Percentiles rank a stretch among this genome's conserved stretches.
phyloP scores from a whole-genome alignment of 371 early-diverging fungal species.

The Rhizopus delemar region DNA sequence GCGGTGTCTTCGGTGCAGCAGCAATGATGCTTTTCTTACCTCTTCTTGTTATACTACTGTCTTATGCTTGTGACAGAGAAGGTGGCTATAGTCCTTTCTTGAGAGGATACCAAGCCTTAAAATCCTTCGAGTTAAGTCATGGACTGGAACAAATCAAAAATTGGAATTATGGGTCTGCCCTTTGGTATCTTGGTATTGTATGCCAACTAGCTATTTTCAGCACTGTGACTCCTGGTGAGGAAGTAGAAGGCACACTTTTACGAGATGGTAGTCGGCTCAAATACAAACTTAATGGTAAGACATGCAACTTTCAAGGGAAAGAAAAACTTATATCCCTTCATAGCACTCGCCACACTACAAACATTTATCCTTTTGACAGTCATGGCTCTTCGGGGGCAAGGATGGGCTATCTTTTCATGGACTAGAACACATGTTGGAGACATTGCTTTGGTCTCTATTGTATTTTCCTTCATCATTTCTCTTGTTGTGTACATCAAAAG shows the following conservation, averaged over 20 bases:
- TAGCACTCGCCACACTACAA: too few relatives aligned
- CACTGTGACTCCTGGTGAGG: constrained; percentile 70
- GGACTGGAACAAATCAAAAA: constrained; percentile 25
- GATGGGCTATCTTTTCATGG: constrained; percentile 59
- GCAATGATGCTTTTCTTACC: constrained; percentile 65
- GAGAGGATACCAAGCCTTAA: not conserved
- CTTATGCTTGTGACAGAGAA: constrained; percentile 54
- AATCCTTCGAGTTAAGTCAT: constrained; percentile 33
- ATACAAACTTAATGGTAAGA: constrained; percentile 79
- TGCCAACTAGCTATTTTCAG: constrained; percentile 66
- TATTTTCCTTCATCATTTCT: constrained; percentile 67
- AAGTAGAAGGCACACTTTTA: constrained; percentile 68
- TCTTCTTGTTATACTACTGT: constrained; percentile 63
- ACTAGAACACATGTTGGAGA: constrained; percentile 72
- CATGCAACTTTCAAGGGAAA: not conserved
- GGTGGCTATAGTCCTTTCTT: constrained; percentile 46
- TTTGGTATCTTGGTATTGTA: constrained; percentile 67
- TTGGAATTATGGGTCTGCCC: constrained; percentile 51
- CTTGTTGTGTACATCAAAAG: constrained; percentile 74
- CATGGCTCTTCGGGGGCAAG: constrained; percentile 40
- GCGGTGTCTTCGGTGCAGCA: constrained; percentile 75
- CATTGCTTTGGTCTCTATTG: constrained; percentile 67
- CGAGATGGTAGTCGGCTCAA: constrained; percentile 66
- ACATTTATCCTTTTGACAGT: constrained; percentile 6
- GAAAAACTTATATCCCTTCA: too few relatives aligned